Base-by-base conservation (phyloP, 129 eudicot genomes). In the Dittrichia graveolens region DNA sequence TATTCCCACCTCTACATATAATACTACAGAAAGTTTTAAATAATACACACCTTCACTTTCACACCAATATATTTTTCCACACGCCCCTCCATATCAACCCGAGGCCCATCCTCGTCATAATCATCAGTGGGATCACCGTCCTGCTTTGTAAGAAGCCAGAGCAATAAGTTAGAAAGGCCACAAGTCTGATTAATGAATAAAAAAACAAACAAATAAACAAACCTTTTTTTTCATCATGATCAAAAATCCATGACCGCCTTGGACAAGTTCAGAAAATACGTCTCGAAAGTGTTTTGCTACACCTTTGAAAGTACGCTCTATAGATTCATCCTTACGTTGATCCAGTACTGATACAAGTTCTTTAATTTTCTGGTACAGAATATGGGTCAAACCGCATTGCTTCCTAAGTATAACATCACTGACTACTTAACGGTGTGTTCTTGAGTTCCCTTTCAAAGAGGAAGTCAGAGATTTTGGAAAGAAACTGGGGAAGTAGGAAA, bases 141-240 rank as follows among this genome's bases (percentile, higher is more conserved):
- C 99, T 93, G 78, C 56, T 80, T 75, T 57, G 44, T 44, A 11
- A 31, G 15, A 72, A 44, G 5, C 6, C 34, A 24, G 37, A 60
- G 61, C 64, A 62, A 8, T 34, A 59, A 60, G 61, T 70, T 55
- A 57, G 47, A n/a, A 9, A 15, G 57, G 40, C 63, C 55, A 74
- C 13, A 59, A 50, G 34, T 31, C 5, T 31, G 38, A 9, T 34
- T 38, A 10, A 5, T 56, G 34, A 15, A 8, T 7, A 43, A 38
- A 46, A 31, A 39, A 59, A 44, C 58, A 18, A 10, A 52, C 4
- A 9, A 4, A 76, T 14, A 66, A 34, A 79, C 81, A 1, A 76
- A 88, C 99, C 97, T 95, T 95, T 79, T 95, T 95, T 87, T 95
- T 90, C 97, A 88, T 91, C 97, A 91, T 95, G 75, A 88, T 89